Evolutionary conservation across 2,329 filamentous ascomycete genomes (phyloP), one percentile per base, ranked within the genome.

Genomic region (Aureobasidium musti): DNA sequence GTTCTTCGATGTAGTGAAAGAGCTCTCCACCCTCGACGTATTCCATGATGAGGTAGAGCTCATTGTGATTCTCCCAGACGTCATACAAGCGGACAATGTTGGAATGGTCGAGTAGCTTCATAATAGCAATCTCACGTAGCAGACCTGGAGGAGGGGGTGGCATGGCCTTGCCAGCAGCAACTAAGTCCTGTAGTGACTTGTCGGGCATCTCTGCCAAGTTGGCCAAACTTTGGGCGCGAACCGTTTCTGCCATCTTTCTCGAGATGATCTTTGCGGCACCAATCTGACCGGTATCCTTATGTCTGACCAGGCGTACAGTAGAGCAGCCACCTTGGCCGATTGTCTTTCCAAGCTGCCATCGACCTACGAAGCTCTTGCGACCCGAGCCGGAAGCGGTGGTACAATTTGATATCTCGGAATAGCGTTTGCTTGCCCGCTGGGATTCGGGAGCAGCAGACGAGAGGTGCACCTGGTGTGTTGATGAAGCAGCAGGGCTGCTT

Each of bases 201-300:
- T 74, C 71, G 14, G 73, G 73, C 63, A 71, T 69, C 71, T 88
- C 86, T 74, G 94, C 92, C 69, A 97, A 85, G 57, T 91, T 89
- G 17, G 90, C 90, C 75, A 97, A 84, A 76, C 93, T 97, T 71
- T 92, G 89, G 61, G 92, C 92, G 70, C 95, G 90, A 1, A 91
- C 89, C 73, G 93, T 86, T 68, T 91, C 88, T 14, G 91, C 91
- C 63, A 87, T 90, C 67, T 77, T 76, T 77, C 96, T 93, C 67
- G 91, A 91, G 33, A 99, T 91, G 73, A 99, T 98, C 81, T 99
- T 99, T 75, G 97, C 90, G 2, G 95, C 95, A 4, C 92, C 95
- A 59, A 89, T 84, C 73, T 97, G 89, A 11, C 90, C 87, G 4
- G 92, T 95, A 65, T 74, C 73, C 26, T 87, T 79, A 79, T 99